phyloP scores from a whole-genome alignment of 441 rosid genomes.

The Bruguiera hainesii region DNA sequence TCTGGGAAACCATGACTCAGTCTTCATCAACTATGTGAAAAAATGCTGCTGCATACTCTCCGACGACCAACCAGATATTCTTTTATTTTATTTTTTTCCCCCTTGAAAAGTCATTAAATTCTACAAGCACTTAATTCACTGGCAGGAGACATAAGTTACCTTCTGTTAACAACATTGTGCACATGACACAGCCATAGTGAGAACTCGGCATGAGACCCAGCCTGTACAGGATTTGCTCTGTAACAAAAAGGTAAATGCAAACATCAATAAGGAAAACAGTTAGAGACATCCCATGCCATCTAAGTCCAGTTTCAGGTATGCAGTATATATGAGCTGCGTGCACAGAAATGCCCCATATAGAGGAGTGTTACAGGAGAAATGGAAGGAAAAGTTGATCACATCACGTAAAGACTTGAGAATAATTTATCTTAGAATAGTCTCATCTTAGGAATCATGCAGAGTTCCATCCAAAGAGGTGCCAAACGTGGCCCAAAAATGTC shows the following conservation, averaged over 20 bases:
- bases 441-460: conserved; percentile 1
- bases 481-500: not conserved
- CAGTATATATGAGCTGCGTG: not conserved
- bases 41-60: too few relatives aligned
- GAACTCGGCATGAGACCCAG: conserved; percentile 80
- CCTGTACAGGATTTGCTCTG: conserved; percentile 79
- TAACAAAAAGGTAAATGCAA: conserved; percentile 20
- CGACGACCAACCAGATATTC: too few relatives aligned
- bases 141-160: conserved; percentile 35
- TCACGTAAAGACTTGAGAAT: not conserved
- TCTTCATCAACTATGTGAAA: too few relatives aligned
- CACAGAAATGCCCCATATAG: not conserved
- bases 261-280: not conserved
- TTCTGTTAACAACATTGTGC: conserved; percentile 89
- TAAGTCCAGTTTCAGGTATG: too few relatives aligned
- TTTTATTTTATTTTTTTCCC: not conserved
- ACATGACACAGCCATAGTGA: conserved; percentile 89
- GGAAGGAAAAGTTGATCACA: not conserved
- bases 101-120: not conserved
- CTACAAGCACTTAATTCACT: not conserved
- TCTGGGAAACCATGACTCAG: too few relatives aligned
- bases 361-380: conserved; percentile 11
- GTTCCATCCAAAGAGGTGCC: not conserved
- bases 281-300: too few relatives aligned
- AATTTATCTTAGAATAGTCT: not conserved